Percentiles rank a stretch among this genome's conserved stretches.
These are phyloP conservation scores for Boletus mariae DNA, from an alignment of 1,284 basidiomycete species.

Conservation along the genomic window DNA sequence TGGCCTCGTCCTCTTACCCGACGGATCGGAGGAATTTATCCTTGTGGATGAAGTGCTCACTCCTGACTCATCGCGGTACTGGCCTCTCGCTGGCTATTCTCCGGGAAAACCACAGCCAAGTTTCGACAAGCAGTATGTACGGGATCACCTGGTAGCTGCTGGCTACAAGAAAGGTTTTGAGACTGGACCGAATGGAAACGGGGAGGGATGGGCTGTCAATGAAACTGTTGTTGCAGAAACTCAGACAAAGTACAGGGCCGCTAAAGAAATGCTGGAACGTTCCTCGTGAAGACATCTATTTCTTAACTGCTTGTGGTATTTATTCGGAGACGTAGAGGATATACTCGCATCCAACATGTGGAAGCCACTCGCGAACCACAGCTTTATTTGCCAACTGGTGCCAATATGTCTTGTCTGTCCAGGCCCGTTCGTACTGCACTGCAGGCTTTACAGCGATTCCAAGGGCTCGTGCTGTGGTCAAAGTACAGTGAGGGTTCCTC, in stretches of 20 bases:
- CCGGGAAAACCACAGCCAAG: constrained; percentile 80
- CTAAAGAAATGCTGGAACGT: constrained; percentile 59
- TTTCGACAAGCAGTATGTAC: constrained; percentile 96
- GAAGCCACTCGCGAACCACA: too few species aligned
- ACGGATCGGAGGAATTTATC: constrained; percentile 55
- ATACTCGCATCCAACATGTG: not conserved
- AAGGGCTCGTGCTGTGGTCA: too few species aligned
- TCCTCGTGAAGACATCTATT: constrained; percentile 5
- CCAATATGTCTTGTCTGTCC: too few species aligned
- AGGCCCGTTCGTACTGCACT: too few species aligned
- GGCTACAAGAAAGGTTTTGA: constrained; percentile 82
- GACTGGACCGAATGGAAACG: constrained; percentile 63
- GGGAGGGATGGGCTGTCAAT: constrained; percentile 72
- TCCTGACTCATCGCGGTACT: constrained; percentile 96
- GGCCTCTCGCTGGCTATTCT: constrained; percentile 76
- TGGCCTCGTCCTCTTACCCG: constrained; percentile 52
- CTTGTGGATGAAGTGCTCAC: constrained; percentile 96
- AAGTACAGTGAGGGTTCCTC: too few species aligned
- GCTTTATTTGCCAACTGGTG: too few species aligned
- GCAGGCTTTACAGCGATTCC: too few species aligned
- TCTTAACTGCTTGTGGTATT: not conserved
- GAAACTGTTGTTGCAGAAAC: constrained; percentile 78
- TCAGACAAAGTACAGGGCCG: constrained; percentile 74
- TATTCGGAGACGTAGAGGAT: not conserved
- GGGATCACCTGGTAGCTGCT: constrained; percentile 79